Conservation (phyloP, 129 eudicot genomes). For the Sambucus nigra region DNA sequence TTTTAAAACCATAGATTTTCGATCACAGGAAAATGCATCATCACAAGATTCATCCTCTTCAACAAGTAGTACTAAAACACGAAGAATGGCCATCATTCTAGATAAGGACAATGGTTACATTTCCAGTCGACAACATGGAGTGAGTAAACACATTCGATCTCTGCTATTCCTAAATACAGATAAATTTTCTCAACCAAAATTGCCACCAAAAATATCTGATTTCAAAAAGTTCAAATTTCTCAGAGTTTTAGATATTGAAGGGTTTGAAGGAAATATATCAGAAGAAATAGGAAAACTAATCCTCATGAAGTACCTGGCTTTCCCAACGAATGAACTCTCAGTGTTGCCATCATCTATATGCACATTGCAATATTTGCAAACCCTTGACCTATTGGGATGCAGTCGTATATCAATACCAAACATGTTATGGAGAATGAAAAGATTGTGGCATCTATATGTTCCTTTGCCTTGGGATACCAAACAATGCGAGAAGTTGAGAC, state of each 20-base stretch:
- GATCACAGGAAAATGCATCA: background rate
- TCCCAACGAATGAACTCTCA: background rate
- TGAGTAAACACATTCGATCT: background rate
- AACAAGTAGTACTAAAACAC: too few species aligned
- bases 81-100: too few species aligned
- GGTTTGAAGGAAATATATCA: background rate
- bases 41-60: too few species aligned
- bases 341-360: background rate
- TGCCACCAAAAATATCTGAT: background rate
- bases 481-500: background rate
- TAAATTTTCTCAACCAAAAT: background rate
- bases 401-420: background rate
- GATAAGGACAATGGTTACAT: background rate
- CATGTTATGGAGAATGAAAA: background rate
- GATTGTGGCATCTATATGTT: background rate
- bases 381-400: background rate
- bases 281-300: background rate
- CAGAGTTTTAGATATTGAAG: constrained; percentile 2
- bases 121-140: background rate
- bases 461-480: background rate
- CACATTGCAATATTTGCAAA: background rate
- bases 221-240: background rate
- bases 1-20: background rate
- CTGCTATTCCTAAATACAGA: background rate
- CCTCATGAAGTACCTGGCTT: background rate